phyloP scores from a whole-genome alignment of 78 protist species.

The Dictyostelium discoideum region DNA sequence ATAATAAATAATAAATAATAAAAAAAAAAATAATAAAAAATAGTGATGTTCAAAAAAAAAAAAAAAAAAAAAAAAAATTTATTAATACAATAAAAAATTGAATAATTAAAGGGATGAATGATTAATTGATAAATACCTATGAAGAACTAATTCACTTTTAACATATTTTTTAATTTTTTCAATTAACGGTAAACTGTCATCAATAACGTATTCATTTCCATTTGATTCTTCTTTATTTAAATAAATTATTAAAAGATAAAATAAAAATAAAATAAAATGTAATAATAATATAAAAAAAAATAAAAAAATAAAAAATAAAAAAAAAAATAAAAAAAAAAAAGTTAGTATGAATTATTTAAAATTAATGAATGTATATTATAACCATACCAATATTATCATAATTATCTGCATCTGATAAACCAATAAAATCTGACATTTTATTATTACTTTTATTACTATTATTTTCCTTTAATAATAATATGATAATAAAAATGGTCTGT shows the following conservation, averaged over 20 bases:
- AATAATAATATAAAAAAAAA: no score
- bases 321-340: no score
- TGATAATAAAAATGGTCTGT: not conserved
- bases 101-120: no score
- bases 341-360: not conserved
- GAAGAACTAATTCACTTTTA: constrained; percentile 37
- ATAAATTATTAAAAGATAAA: not conserved
- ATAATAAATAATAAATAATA: not conserved
- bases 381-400: not conserved
- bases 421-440: constrained; percentile 25
- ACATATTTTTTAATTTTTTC: constrained; percentile 70
- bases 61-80: not conserved
- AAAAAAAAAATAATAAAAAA: not conserved
- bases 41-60: not conserved
- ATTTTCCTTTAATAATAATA: not conserved
- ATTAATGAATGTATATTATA: not conserved
- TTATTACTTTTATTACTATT: not conserved
- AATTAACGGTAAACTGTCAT: constrained; percentile 47
- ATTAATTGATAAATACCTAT: constrained; percentile 12
- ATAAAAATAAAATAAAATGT: no score
- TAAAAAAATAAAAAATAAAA: no score
- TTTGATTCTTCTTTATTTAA: not conserved
- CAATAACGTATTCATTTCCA: constrained; percentile 32
- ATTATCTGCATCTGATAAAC: constrained; percentile 17
- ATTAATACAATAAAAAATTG: no score